A percentile compares a stretch with the other conserved stretches of the same genome.
Evolutionary conservation across 2,329 filamentous ascomycete species (phyloP).

Genomic region (Paramyrothecium sp.): DNA sequence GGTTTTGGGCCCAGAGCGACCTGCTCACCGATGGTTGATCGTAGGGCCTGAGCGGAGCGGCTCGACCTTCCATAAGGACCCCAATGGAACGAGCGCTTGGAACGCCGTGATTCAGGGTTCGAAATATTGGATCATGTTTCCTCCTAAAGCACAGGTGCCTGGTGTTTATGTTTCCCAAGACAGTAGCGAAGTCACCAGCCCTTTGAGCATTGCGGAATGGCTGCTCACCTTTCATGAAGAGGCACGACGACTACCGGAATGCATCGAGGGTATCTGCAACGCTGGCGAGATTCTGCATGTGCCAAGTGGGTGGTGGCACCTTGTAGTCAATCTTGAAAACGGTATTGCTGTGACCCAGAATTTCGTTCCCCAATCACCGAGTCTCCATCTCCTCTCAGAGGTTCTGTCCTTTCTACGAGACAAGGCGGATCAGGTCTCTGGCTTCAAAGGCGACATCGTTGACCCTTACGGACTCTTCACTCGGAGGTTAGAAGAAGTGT

Average conservation of each 20-base stretch:
- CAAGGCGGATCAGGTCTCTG: constrained; percentile 82
- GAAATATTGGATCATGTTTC: constrained; percentile 99
- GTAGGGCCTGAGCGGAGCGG: constrained; percentile 84
- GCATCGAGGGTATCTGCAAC: constrained; percentile 79
- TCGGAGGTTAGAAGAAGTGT: constrained; percentile 58
- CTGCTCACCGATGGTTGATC: constrained; percentile 90
- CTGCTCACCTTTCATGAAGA: constrained; percentile 84
- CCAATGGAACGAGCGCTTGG: constrained; percentile 78
- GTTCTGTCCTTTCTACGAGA: constrained; percentile 80
- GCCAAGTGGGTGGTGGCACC: constrained; percentile 93
- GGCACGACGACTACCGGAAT: constrained; percentile 73
- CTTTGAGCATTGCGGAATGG: constrained; percentile 96
- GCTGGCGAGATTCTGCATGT: constrained; percentile 89
- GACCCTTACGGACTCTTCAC: constrained; percentile 77
- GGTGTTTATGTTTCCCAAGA: constrained; percentile 89
- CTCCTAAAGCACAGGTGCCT: constrained; percentile 72
- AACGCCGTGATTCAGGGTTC: constrained; percentile 87
- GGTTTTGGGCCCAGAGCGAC: constrained; percentile 73
- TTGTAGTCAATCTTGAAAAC: constrained; percentile 84
- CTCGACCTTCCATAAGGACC: constrained; percentile 90
- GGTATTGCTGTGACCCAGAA: constrained; percentile 93
- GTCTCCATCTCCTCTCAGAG: constrained; percentile 60
- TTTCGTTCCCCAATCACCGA: constrained; percentile 71
- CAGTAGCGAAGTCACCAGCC: constrained; percentile 89
- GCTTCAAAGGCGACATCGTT: constrained; percentile 70